Evolutionary conservation across 345 rosid species (phyloP).

Genomic region (Eucalyptus sp.): DNA sequence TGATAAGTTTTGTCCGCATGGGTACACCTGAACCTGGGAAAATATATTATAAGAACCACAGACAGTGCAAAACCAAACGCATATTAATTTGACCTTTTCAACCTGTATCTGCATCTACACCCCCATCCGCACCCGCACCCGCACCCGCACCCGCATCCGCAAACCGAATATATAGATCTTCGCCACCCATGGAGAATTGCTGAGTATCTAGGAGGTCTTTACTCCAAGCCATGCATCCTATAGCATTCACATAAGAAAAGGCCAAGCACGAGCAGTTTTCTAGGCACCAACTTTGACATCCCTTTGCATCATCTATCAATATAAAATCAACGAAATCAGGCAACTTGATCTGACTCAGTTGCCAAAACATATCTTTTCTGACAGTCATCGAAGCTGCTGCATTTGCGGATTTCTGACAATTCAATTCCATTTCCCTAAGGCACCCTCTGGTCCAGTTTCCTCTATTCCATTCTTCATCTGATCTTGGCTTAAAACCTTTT

Average conservation of each 20-base stretch:
- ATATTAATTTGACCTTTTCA: not conserved
- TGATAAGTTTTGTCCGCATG: not conserved
- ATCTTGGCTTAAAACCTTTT: constrained; percentile 20
- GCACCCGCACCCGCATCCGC: not conserved
- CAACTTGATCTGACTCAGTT: not conserved
- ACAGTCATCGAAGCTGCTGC: not conserved
- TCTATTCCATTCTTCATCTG: not conserved
- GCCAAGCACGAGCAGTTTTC: not conserved
- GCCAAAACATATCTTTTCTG: not conserved
- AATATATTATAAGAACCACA: not conserved
- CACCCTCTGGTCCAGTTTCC: constrained; percentile 14
- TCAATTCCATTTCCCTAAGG: not conserved
- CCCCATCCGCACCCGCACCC: not conserved
- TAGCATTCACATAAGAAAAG: not conserved
- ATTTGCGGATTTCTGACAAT: not conserved
- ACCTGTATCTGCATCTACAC: not conserved
- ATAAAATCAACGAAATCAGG: not conserved
- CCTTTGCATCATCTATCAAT: not conserved
- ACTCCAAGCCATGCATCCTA: not conserved
- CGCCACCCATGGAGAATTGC: not conserved
- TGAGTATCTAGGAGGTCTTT: not conserved
- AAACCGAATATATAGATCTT: not conserved
- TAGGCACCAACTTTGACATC: constrained; percentile 6
- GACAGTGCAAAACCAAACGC: not conserved
- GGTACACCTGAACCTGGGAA: not conserved